Evolutionary conservation across 108 stramenopile species (phyloP).

Genomic region (Mediolabrus comicus): DNA sequence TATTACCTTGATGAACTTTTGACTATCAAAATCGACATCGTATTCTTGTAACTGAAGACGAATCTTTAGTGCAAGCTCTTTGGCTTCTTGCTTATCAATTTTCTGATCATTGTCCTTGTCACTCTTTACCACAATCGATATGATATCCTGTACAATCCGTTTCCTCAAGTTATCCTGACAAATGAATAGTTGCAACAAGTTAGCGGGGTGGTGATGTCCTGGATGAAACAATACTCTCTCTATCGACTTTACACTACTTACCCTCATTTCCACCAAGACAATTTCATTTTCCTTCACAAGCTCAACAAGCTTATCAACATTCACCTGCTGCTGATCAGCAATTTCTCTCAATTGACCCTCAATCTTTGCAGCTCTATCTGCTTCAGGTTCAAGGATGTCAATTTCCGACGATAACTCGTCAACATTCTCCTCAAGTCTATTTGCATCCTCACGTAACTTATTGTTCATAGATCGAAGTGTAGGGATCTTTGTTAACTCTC

Average conservation of each 20-base stretch:
- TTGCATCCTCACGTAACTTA: constrained; percentile 30
- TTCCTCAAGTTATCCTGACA: constrained; percentile 34
- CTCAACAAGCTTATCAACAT: constrained; percentile 42
- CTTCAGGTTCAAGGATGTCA: constrained; percentile 23
- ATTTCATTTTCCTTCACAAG: constrained; percentile 46
- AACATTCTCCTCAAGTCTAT: constrained; percentile 14
- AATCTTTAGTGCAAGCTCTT: constrained; percentile 24
- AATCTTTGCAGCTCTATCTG: constrained; percentile 30
- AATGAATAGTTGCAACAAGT: not conserved
- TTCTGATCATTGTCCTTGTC: constrained; percentile 28
- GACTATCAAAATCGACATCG: constrained; percentile 34
- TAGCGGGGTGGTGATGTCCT: not conserved
- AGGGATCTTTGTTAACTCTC: constrained; percentile 17
- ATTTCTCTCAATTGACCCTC: constrained; percentile 38
- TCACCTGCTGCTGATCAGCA: constrained; percentile 28
- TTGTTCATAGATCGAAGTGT: constrained; percentile 29
- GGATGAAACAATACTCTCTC: not conserved
- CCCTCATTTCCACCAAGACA: constrained; percentile 38
- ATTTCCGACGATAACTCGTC: constrained; percentile 18
- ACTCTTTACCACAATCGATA: constrained; percentile 20
- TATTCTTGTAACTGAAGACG: constrained; percentile 33
- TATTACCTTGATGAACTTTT: constrained; percentile 37
- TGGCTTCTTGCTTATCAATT: constrained; percentile 30
- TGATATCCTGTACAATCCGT: constrained; percentile 38
- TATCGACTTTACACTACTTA: no score